phyloP scores from a whole-genome alignment of 306 rosid species.

The Quillaja saponaria region DNA sequence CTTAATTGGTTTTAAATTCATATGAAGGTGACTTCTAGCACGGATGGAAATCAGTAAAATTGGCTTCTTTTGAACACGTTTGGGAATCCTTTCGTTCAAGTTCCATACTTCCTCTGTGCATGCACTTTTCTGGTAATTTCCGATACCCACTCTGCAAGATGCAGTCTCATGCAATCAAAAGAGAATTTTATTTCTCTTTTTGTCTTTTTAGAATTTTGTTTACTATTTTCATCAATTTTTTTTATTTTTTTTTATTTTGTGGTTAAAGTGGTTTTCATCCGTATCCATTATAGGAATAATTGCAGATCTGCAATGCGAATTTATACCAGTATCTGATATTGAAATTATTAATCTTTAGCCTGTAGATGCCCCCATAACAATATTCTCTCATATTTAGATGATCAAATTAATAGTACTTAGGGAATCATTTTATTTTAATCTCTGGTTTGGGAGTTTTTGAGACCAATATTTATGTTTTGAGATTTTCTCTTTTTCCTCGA shows the following conservation, averaged over 20 bases:
- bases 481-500: not conserved
- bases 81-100: conserved; percentile 29
- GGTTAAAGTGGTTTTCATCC: conserved; percentile 38
- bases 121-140: conserved; percentile 41
- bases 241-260: conserved; percentile 22
- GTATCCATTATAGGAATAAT: conserved; percentile 47
- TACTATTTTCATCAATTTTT: conserved; percentile 16
- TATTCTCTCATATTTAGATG: conserved; percentile 25
- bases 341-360: conserved; percentile 27
- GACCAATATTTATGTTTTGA: not conserved
- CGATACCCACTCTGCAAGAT: conserved; percentile 50
- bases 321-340: conserved; percentile 36
- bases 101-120: conserved; percentile 23
- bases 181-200: conserved; percentile 26
- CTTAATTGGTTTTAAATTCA: no score
- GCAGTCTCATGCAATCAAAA: conserved; percentile 38
- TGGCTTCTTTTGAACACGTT: not conserved
- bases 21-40: no score
- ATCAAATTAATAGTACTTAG: not conserved
- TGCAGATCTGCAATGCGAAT: conserved; percentile 32
- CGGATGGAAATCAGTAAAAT: no score
- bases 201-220: conserved; percentile 31
- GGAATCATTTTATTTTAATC: conserved; percentile 21
- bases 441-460: not conserved
- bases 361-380: conserved; percentile 22